Base-by-base conservation (phyloP, 108 stramenopile species). In the Mediolabrus comicus region DNA sequence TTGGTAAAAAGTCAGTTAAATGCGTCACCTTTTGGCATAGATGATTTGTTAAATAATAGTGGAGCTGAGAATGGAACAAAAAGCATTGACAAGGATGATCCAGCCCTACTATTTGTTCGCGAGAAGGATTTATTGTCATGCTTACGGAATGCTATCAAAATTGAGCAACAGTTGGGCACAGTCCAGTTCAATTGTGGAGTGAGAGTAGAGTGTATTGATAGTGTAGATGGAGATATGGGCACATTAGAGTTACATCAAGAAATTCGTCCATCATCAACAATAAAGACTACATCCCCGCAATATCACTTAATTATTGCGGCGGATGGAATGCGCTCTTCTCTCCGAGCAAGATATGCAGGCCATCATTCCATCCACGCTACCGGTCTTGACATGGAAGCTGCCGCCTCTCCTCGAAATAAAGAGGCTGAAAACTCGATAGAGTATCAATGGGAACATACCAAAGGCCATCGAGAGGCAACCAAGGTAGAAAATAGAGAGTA, bases 251-350 rank as follows among this genome's bases (percentile, higher is more conserved):
- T 88, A 26, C 17, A 54, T 17, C 78, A 16, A 39, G 2, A 8
- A 66, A 55, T 56, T 61, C 49, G 11, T 69, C 62, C 53, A 59
- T 46, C 22, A 60, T 43, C 32, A 67, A n/a, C 17, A 52, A 67
- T 39, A 59, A 83, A 16, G 64, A 77, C 32, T 75, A 81, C 49
- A 4, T 79, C 78, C 0, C 59, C 65, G 2, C 64, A 46, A 36
- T 95, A 95, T 77, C 86, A 95, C 62, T 69, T 95, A 39, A 92
- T 95, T 54, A 79, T 95, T 24, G 87, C 89, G 7, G 94, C 94
- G 5, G 94, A 92, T 63, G 94, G 94, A 29, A 79, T 87, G 60
- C 68, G 83, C 74, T 91, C 89, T 8, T 67, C 68, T 19, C 70
- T 95, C 9, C 84, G 94, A 63, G 74, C 84, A 31, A 60, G 59